These are phyloP conservation scores for Nitzschia inconspicua DNA, from an alignment of 108 stramenopile genomes.

Conservation along the genomic window DNA sequence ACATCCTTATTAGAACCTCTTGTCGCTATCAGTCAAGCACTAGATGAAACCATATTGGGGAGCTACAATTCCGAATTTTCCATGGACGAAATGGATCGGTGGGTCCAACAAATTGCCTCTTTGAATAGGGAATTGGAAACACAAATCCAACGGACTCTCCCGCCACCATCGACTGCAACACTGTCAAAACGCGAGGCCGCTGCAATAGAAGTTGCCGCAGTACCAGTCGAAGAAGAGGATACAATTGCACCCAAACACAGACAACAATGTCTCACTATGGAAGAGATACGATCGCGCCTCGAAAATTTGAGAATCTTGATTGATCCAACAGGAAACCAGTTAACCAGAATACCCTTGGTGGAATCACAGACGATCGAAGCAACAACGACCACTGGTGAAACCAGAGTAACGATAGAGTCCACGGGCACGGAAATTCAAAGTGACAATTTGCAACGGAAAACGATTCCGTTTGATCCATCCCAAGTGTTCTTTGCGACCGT, in stretches of 20 bases:
- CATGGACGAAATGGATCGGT: slow-evolving; percentile 2
- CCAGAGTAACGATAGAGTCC: too few species aligned
- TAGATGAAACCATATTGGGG: slow-evolving; percentile 1
- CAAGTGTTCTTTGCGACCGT: too few species aligned
- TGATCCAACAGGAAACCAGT: not conserved
- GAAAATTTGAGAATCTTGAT: not conserved
- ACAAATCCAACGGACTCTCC: not conserved
- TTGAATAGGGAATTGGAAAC: not conserved
- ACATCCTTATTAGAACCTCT: not conserved
- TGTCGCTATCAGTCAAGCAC: not conserved
- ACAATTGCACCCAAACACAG: too few species aligned
- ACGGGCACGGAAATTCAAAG: too few species aligned
- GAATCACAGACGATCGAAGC: too few species aligned
- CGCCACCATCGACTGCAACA: not conserved
- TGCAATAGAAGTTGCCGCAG: not conserved
- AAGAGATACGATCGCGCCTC: not conserved
- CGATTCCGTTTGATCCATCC: too few species aligned
- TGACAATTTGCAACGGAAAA: too few species aligned
- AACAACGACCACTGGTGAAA: too few species aligned
- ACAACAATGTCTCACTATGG: not conserved
- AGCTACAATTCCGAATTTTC: slow-evolving; percentile 1
- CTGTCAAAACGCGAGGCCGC: not conserved
- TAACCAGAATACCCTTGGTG: not conserved
- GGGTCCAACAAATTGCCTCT: not conserved
- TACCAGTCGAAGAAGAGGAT: too few species aligned